These are phyloP conservation scores for Nematodospora valgi DNA, from an alignment of 805 yeast genomes.

Conservation along the genomic window DNA sequence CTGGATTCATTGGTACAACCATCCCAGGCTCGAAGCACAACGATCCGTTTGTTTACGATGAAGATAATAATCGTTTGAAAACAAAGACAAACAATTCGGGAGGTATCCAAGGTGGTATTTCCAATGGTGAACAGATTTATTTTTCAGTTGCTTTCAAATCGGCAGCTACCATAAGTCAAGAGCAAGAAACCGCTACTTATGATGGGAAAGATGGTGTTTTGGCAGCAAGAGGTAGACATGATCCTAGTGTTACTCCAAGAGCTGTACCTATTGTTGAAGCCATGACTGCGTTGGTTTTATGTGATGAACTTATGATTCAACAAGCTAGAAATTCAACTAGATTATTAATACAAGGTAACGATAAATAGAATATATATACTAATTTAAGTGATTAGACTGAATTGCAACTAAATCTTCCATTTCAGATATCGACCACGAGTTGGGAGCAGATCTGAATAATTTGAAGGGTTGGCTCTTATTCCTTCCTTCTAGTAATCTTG, in stretches of 20 bases:
- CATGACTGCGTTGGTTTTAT: conserved; percentile 92
- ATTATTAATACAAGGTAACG: conserved; percentile 2
- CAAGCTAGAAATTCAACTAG: conserved; percentile 61
- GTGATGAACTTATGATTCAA: conserved; percentile 83
- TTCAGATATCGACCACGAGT: too few relatives aligned
- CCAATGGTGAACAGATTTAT: conserved; percentile 93
- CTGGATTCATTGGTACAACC: conserved; percentile 87
- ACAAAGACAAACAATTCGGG: conserved; percentile 92
- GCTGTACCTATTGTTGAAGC: conserved; percentile 98
- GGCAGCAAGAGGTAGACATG: conserved; percentile 97
- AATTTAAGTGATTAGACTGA: conserved; percentile 1
- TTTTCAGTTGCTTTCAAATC: conserved; percentile 97
- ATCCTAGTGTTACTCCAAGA: conserved; percentile 97
- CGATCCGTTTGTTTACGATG: conserved; percentile 73
- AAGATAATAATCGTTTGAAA: conserved; percentile 60
- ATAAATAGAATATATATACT: conserved; percentile 1
- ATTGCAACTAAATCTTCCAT: too few relatives aligned
- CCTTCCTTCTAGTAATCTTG: too few relatives aligned
- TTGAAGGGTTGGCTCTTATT: too few relatives aligned
- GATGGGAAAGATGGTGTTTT: conserved; percentile 84
- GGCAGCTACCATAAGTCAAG: conserved; percentile 95
- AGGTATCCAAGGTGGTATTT: conserved; percentile 97
- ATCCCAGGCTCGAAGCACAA: conserved; percentile 94
- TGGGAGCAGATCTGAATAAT: too few relatives aligned
- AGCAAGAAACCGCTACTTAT: conserved; percentile 83